Percentiles rank a stretch among this genome's conserved stretches.
Conservation (phyloP, 2,329 filamentous ascomycete genomes). For the Lachnellula suecica region DNA sequence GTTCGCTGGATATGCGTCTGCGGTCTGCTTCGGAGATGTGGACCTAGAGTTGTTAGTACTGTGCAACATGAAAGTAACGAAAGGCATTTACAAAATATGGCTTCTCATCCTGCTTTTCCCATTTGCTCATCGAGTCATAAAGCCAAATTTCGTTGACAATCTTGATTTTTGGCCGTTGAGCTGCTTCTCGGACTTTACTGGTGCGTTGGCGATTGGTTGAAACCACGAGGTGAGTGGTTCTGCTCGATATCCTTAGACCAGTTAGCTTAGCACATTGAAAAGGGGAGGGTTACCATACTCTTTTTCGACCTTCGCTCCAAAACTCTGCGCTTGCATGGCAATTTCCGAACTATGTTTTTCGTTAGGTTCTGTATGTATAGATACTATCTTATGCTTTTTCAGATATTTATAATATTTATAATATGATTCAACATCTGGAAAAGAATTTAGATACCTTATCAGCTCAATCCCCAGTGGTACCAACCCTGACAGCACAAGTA, state of each 20-base stretch:
- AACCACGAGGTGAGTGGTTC: slow-evolving; percentile 73
- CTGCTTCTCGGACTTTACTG: slow-evolving; percentile 86
- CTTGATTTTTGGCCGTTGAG: slow-evolving; percentile 75
- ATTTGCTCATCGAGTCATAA: slow-evolving; percentile 78
- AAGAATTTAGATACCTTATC: slow-evolving; percentile 45
- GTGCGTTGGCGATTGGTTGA: slow-evolving; percentile 73
- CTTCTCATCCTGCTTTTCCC: slow-evolving; percentile 76
- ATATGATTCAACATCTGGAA: slow-evolving; percentile 10
- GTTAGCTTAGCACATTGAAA: slow-evolving; percentile 8
- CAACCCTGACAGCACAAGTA: slow-evolving; percentile 87
- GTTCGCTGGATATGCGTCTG: slow-evolving; percentile 36
- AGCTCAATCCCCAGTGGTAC: slow-evolving; percentile 80
- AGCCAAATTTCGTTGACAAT: slow-evolving; percentile 95
- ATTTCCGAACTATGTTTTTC: slow-evolving; percentile 66
- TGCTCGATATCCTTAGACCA: slow-evolving; percentile 50
- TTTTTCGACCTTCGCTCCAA: slow-evolving; percentile 67
- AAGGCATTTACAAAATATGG: slow-evolving; percentile 40
- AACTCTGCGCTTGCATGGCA: slow-evolving; percentile 80
- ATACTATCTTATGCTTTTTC: background rate
- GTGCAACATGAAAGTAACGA: background rate
- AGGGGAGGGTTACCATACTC: slow-evolving; percentile 20
- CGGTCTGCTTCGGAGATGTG: slow-evolving; percentile 69
- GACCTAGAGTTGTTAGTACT: slow-evolving; percentile 40
- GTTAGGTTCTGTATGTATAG: slow-evolving; percentile 5
- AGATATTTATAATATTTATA: slow-evolving; percentile 4